Base-by-base conservation (phyloP, 306 rosid genomes). In the Citrullus mucosospermus region DNA sequence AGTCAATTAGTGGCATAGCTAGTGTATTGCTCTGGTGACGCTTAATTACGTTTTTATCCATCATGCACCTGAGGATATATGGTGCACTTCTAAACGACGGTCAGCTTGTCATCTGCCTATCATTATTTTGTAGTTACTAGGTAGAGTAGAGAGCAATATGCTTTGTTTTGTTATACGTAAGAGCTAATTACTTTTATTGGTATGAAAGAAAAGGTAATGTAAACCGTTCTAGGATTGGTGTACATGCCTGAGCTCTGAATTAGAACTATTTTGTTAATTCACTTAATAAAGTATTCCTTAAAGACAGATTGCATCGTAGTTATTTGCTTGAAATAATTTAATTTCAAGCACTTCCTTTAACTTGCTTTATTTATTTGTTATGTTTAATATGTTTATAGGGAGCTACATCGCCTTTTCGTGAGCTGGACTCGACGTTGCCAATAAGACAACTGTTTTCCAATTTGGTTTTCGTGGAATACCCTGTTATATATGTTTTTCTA, bases 391-490 rank as follows among this genome's bases (percentile, higher is more conserved):
- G 17, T 50, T 81, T 86, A 16, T 88, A 92, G 97, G 92, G 91
- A 39, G 74, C 88, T 15, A 85, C 34, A 63, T 89, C 93, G 78
- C 88, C 91, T 25, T 95, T 88, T 77, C 83, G 85, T 81, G 93
- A 90, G 82, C 80, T 96, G 79, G 92, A 90, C 71, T n/a, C 82
- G 78, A 85, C 83, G 22, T 84, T 80, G 74, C 98, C 98, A 68
- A 86, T 96, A 76, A 86, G 88, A 86, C 86, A 91, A 76, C 96
- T 91, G 79, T 82, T 96, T 79, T 80, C 87, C 51, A 82, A 89
- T 76, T 41, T 84, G 58, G 85, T 80, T 68, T 79, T 95, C 70
- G 81, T 95, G 90, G 98, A 92, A 87, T 92, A 89, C 86, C 99
- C 99, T 62, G 85, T 91, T 60, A 84, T 96, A 58, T 77, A 85